Base-by-base conservation (phyloP, 345 rosid genomes). In the Arabis hirsuta region DNA sequence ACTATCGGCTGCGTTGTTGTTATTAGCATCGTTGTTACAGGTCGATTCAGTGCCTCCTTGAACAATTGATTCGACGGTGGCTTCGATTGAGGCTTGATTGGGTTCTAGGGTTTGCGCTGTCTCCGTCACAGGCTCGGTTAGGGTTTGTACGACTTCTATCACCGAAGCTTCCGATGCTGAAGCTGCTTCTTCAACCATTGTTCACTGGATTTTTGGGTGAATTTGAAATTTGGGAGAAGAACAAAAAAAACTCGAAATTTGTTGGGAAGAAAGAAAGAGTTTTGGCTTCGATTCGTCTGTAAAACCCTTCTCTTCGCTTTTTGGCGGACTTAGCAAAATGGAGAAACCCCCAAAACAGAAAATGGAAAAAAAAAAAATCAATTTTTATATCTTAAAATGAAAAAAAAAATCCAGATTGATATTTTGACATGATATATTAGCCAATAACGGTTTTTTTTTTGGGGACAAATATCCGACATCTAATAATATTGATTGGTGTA, bases 21-120 rank as follows among this genome's bases (percentile, higher is more conserved):
- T 79, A 20, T 26, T 55, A 10, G 8, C 31, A 0, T 39, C 54
- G 63, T 74, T 78, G 74, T 90, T 85, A 73, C 89, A 85, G 4
- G 85, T 81, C 26, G 97, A 91, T 54, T 88, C 91, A 4, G 86
- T 67, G 55, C 82, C 98, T 42, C 82, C 86, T 38, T 76, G 86
- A 60, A 46, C 71, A 38, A 20, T 66, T 1, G 86, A 82, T 42
- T 65, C 86, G 36, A 80, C 50, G 8, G 80, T 82, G 55, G 87
- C 88, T 54, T 81, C 88, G 22, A 73, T 73, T 27, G 90, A 82
- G 67, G 76, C 65, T 73, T 34, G 86, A 2, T 65, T 67, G 20
- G 71, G 46, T 67, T 71, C 86, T 36, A 75, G 75, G 79, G 80
- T 76, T 76, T 76, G 72, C 7, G 12, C 4, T 1, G 20, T 27